These are phyloP conservation scores for Mucor racemosus DNA, from an alignment of 371 early-diverging fungal species.

Conservation along the genomic window DNA sequence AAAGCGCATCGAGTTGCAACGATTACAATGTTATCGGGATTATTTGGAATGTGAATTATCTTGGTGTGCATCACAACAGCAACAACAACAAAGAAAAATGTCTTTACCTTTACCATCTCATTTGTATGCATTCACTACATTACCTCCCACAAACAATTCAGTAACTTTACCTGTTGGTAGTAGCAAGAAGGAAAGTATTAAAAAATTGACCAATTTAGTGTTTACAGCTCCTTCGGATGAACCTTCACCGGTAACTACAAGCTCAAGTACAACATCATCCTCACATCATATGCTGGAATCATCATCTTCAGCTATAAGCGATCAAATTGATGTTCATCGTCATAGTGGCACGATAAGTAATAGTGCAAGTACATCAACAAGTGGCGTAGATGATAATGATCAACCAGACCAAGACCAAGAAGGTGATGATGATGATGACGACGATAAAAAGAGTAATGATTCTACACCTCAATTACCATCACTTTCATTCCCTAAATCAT, in stretches of 20 bases:
- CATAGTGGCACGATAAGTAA: slow-evolving; percentile 6
- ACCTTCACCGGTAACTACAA: not conserved
- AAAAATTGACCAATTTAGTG: slow-evolving; percentile 9
- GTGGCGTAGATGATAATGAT: not conserved
- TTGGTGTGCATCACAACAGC: slow-evolving; percentile 28
- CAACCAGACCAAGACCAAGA: not conserved
- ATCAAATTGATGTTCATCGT: not conserved
- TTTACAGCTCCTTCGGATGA: slow-evolving; percentile 9
- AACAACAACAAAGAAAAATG: slow-evolving; percentile 19
- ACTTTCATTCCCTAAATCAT: slow-evolving; percentile 15
- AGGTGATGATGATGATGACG: not conserved
- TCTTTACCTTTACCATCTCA: slow-evolving; percentile 26
- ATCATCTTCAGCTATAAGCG: slow-evolving; percentile 4
- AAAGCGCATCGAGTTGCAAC: slow-evolving; percentile 63
- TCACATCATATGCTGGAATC: slow-evolving; percentile 12
- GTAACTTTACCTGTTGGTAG: not conserved
- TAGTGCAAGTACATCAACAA: not conserved
- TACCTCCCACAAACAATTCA: not conserved
- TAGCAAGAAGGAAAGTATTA: slow-evolving; percentile 1
- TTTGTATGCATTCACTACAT: slow-evolving; percentile 10
- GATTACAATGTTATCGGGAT: slow-evolving; percentile 73
- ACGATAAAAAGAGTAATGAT: not conserved
- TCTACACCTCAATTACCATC: slow-evolving; percentile 14
- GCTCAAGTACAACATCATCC: slow-evolving; percentile 10
- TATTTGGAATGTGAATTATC: slow-evolving; percentile 69